Evolutionary conservation across 208 protist genomes (phyloP), one percentile per base, ranked within the genome.

Genomic region (Acanthamoeba sp.): DNA sequence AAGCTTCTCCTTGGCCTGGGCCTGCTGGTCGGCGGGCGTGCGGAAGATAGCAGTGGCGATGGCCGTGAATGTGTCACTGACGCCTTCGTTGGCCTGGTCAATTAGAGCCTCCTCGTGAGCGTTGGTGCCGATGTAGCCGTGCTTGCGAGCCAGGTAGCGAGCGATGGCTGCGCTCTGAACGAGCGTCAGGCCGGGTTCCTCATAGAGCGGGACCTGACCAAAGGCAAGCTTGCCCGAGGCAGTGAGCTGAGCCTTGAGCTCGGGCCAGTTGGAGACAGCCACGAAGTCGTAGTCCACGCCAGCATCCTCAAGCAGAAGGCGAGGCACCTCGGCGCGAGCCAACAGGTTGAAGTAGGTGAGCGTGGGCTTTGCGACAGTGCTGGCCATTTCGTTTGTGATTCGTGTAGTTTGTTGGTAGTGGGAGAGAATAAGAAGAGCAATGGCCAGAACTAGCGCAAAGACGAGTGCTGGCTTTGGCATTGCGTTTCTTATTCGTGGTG

Each of bases 241-340:
- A 59, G 32, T 62, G n/a, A 48, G 32, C 36, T 62, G 0, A 0
- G 45, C 7, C 82, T 89, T 62, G 20, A 20, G 18, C 12, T 89
- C 82, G 22, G 42, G n/a, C 45, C 80, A 88, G 80, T 88, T 88
- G 42, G 80, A 32, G 20, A 88, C 16, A 14, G 42, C 14, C 27
- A 88, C 80, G 20, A 36, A 88, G 80, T 88, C 80, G 32, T 88
- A 88, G 80, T 88, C 80, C 0, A 88, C 80, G 42, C 80, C 40
- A 32, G 42, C 45, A 12, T 88, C 80, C 29, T 88, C 80, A 1
- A 88, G 80, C 9, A 88, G 29, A 16, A 88, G 5, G 18, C 80
- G 36, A 0, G 40, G 36, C 14, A 88, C 42, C 18, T 88, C 80
- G 0, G 12, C 80, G 0, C 27, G 36, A 0, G 18, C 80, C 10